These are phyloP conservation scores for Phaffia rhodozyma DNA, from an alignment of 1,284 basidiomycete genomes.

Conservation along the genomic window DNA sequence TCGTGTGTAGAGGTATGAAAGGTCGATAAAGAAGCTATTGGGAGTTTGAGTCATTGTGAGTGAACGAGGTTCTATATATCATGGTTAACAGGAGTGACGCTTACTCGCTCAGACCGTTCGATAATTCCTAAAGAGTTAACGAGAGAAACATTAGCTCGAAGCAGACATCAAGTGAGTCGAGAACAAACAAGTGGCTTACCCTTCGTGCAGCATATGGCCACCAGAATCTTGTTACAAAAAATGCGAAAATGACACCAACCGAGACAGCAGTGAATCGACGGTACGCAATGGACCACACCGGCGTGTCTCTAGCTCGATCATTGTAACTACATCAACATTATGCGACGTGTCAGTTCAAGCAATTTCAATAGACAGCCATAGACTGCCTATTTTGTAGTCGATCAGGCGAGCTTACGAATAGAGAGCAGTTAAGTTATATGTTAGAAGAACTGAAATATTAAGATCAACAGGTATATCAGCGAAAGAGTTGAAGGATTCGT, in stretches of 20 bases:
- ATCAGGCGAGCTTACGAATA: constrained; percentile 46
- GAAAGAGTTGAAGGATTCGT: neutral
- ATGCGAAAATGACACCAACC: constrained; percentile 78
- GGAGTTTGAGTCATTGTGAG: neutral
- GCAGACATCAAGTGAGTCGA: neutral
- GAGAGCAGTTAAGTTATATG: constrained; percentile 82
- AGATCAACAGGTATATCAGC: neutral
- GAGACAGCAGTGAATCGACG: constrained; percentile 71
- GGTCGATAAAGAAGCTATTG: constrained; percentile 24
- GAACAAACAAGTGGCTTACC: neutral
- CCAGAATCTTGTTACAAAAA: constrained; percentile 74
- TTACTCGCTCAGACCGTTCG: constrained; percentile 72
- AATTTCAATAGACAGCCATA: neutral
- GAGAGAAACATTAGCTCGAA: neutral
- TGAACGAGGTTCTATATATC: neutral
- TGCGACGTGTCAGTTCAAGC: neutral
- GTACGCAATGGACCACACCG: constrained; percentile 59
- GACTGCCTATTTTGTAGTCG: neutral
- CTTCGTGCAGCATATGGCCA: constrained; percentile 89
- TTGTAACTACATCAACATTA: constrained; percentile 53
- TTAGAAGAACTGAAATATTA: constrained; percentile 14
- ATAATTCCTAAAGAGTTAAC: constrained; percentile 45
- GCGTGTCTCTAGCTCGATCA: constrained; percentile 53
- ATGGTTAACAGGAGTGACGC: constrained; percentile 25
- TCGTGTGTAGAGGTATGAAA: constrained; percentile 37